Conservation (phyloP, 768 basidiomycete genomes). For the Glaciozyma antarctica region DNA sequence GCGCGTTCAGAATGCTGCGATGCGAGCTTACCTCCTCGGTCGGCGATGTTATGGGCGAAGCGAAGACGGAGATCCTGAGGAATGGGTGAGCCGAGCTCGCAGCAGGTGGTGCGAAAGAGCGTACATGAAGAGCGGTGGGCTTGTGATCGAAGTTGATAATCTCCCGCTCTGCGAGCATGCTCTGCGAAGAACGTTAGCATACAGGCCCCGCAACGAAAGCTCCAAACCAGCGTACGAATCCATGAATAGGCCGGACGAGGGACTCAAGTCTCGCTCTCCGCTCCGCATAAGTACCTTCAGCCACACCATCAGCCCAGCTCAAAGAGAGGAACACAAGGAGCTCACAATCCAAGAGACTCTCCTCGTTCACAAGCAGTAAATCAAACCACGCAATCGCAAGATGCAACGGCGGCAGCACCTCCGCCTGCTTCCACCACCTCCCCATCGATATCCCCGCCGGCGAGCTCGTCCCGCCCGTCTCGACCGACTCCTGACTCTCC, state of each 20-base stretch:
- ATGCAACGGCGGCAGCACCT: conserved; percentile 33
- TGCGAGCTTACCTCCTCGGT: conserved; percentile 41
- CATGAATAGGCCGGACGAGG: conserved; percentile 49
- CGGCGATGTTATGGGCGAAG: conserved; percentile 50
- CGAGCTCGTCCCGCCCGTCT: conserved; percentile 9
- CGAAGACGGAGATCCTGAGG: conserved; percentile 30
- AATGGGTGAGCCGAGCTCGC: too few relatives aligned
- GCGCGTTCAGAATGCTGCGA: conserved; percentile 14
- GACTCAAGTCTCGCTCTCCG: conserved; percentile 58
- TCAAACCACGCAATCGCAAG: conserved; percentile 84
- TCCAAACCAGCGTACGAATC: conserved; percentile 43
- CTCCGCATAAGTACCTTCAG: conserved; percentile 46
- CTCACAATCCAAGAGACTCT: conserved; percentile 46
- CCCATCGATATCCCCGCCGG: neutral
- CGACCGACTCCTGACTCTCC: conserved; percentile 14
- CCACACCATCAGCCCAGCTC: neutral
- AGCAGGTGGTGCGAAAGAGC: neutral
- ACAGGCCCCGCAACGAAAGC: neutral
- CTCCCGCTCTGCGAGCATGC: conserved; percentile 52
- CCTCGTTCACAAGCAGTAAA: conserved; percentile 58
- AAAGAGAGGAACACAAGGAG: neutral
- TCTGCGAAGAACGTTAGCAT: conserved; percentile 6
- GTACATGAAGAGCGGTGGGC: conserved; percentile 8
- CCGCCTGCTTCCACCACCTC: neutral
- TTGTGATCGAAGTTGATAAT: conserved; percentile 44